Percentiles rank a stretch among this genome's conserved stretches.
Evolutionary conservation across 306 rosid genomes (phyloP).

Genomic region (Pueraria montana): DNA sequence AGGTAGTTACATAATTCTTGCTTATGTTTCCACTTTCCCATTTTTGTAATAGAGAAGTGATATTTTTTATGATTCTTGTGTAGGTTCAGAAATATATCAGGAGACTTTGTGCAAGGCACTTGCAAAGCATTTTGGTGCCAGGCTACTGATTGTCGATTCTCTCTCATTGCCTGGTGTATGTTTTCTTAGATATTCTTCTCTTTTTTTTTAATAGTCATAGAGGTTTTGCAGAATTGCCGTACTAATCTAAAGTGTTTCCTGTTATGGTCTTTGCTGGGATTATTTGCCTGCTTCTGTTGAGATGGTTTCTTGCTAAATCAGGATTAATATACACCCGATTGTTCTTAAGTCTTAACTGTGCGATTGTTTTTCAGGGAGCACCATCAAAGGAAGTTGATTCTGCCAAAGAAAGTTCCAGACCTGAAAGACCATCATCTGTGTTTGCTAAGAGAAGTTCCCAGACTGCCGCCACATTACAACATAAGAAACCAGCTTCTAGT

Average conservation of each 20-base stretch:
- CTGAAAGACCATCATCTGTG: slow-evolving; percentile 66
- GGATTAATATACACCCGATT: neutral
- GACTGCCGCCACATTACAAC: slow-evolving; percentile 57
- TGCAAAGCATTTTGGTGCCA: slow-evolving; percentile 84
- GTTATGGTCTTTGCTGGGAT: slow-evolving; percentile 14
- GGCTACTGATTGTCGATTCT: slow-evolving; percentile 83
- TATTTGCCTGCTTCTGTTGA: slow-evolving; percentile 39
- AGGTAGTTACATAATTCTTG: slow-evolving; percentile 59
- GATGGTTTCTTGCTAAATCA: slow-evolving; percentile 40
- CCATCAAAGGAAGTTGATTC: slow-evolving; percentile 66
- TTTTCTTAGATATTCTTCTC: slow-evolving; percentile 41
- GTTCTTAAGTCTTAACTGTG: slow-evolving; percentile 43
- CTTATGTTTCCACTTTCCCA: slow-evolving; percentile 14
- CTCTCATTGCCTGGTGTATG: slow-evolving; percentile 91
- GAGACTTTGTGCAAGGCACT: slow-evolving; percentile 94
- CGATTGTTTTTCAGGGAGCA: slow-evolving; percentile 64
- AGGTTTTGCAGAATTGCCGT: slow-evolving; percentile 19
- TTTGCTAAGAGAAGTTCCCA: slow-evolving; percentile 72
- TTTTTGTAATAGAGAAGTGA: slow-evolving; percentile 27
- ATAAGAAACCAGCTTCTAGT: slow-evolving; percentile 86
- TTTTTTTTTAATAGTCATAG: neutral
- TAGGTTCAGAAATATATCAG: slow-evolving; percentile 98
- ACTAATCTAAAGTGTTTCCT: neutral
- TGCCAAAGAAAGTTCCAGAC: slow-evolving; percentile 71
- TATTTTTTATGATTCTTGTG: slow-evolving; percentile 43